Base-by-base conservation (phyloP, 176 grass and related monocot species). In the Poa annua region DNA sequence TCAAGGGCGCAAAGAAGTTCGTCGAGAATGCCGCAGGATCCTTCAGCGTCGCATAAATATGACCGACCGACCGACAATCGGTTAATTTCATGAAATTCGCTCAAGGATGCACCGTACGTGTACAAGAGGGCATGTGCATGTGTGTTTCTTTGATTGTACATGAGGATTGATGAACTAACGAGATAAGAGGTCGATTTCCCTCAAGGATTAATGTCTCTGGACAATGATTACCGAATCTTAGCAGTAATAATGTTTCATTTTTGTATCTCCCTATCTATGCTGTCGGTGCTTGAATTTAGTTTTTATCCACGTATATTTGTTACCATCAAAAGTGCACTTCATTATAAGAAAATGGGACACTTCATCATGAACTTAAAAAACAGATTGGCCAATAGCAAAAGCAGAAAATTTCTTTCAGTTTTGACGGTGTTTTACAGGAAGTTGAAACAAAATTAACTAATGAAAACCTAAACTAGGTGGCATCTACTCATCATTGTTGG, bases 1-100 rank as follows among this genome's bases (percentile, higher is more conserved):
- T 97, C 91, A 97, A 97, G 89, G 94, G 94, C 12, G 91, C 89
- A 15, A 90, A 85, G 79, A 97, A 93, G 91, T 93, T 87, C 64
- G 94, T 97, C 62, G 94, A 97, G 91, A 97, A 75, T 55, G 41
- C 91, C 0, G 68, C 85, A 4, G 83, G 63, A 61, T 97, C 94
- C 71, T 97, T 97, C 94, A 92, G 87, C 52, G 94, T 94, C 80
- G 91, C 88, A 39, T 96, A 36, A 33, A 52, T 29, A 74, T 29
- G 70, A 50, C 22, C 55, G 20, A 47, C 7, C 55, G 12, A 47
- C 11, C 45, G 3, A n/a, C n/a, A n/a, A 48, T 15, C 26, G 8
- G 60, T 24, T 7, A 6, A 52, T 51, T 29, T 20, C 8, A 33
- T 61, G 78, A 19, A 13, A 52, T 34, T 70, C 61, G 57, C 4